Percentiles rank a stretch among this genome's conserved stretches.
phyloP scores from a whole-genome alignment of 2,329 filamentous ascomycete genomes.

The Simplicillium sp. region DNA sequence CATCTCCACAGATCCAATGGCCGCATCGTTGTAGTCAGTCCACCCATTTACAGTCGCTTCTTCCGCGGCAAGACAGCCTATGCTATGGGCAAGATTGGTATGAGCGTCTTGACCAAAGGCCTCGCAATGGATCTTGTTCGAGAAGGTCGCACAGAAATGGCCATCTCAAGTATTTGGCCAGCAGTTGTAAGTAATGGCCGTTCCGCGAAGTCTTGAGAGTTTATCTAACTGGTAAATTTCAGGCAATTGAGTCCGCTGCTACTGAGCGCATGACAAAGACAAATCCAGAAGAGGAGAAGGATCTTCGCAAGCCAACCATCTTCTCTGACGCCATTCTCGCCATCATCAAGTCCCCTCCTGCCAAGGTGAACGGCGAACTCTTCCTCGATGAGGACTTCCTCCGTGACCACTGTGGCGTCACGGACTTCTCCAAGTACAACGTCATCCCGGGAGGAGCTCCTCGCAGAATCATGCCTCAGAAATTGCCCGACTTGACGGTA shows the following conservation, averaged over 20 bases:
- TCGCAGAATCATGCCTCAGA: slow-evolving; percentile 66
- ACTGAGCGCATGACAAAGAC: slow-evolving; percentile 43
- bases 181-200: slow-evolving; percentile 46
- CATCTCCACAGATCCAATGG: slow-evolving; percentile 49
- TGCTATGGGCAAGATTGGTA: slow-evolving; percentile 68
- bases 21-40: slow-evolving; percentile 68
- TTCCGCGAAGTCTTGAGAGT: not conserved
- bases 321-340: slow-evolving; percentile 73
- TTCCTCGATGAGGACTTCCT: slow-evolving; percentile 77
- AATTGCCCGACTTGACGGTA: slow-evolving; percentile 61
- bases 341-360: slow-evolving; percentile 52
- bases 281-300: slow-evolving; percentile 36
- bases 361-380: slow-evolving; percentile 59
- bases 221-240: no score
- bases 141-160: slow-evolving; percentile 57
- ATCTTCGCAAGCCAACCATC: slow-evolving; percentile 62
- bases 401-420: slow-evolving; percentile 49
- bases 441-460: slow-evolving; percentile 56
- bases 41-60: slow-evolving; percentile 78
- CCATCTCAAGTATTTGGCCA: slow-evolving; percentile 76
- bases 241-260: slow-evolving; percentile 64
- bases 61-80: slow-evolving; percentile 82
- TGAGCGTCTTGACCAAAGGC: slow-evolving; percentile 74
- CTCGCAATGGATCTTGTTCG: slow-evolving; percentile 73
- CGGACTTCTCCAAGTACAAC: slow-evolving; percentile 64